phyloP scores from a whole-genome alignment of 768 basidiomycete genomes.

The Rickenella mellea region DNA sequence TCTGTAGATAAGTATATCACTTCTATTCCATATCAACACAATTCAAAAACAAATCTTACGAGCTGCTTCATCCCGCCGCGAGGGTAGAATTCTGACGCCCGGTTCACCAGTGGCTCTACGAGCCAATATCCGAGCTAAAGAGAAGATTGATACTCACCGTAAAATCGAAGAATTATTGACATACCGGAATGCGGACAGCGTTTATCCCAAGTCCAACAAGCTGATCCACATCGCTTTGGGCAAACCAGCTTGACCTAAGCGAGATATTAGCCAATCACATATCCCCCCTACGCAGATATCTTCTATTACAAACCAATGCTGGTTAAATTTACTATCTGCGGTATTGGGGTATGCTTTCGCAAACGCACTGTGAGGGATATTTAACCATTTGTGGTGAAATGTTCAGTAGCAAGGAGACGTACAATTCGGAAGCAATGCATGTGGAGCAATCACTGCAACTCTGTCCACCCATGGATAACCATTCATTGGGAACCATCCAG shows the following conservation, averaged over 20 bases:
- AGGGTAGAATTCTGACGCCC: constrained; percentile 51
- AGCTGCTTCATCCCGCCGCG: constrained; percentile 60
- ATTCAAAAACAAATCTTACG: constrained; percentile 25
- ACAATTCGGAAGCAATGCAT: constrained; percentile 69
- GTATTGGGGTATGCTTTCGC: constrained; percentile 49
- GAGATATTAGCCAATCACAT: not conserved
- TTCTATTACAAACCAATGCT: constrained; percentile 44
- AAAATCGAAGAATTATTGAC: constrained; percentile 9
- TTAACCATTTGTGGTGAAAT: not conserved
- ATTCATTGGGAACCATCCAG: constrained; percentile 81
- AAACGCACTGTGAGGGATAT: constrained; percentile 35
- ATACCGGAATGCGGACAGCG: constrained; percentile 67
- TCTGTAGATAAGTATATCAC: constrained; percentile 26
- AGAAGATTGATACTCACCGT: not conserved
- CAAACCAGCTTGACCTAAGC: constrained; percentile 63
- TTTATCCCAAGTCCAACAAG: constrained; percentile 53
- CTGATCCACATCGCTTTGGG: constrained; percentile 45
- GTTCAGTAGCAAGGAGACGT: constrained; percentile 9
- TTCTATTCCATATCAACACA: not conserved
- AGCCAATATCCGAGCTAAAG: constrained; percentile 75
- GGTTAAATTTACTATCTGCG: constrained; percentile 46
- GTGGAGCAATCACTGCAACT: constrained; percentile 44
- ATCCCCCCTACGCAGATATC: not conserved
- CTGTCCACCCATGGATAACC: constrained; percentile 67
- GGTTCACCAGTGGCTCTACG: constrained; percentile 60